These are phyloP conservation scores for Podaxis sp. DNA, from an alignment of 768 basidiomycete genomes.

Conservation along the genomic window DNA sequence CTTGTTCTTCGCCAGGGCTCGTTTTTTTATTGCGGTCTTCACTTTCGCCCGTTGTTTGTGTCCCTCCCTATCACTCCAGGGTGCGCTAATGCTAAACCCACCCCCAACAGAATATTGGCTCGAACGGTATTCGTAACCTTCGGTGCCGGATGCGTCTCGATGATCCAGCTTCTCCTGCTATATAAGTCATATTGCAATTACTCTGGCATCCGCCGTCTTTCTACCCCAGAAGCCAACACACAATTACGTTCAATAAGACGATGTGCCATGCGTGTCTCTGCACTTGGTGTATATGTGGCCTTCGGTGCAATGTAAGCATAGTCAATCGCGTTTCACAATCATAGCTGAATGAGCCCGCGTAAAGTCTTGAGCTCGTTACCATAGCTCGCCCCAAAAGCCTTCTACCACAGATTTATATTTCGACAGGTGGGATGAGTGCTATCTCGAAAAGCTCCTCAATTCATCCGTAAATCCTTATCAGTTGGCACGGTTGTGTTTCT, in stretches of 20 bases:
- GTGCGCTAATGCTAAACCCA: neutral
- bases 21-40: slow-evolving; percentile 28
- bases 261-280: slow-evolving; percentile 27
- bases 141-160: slow-evolving; percentile 8
- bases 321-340: too few relatives aligned
- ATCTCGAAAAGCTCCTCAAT: neutral
- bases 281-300: slow-evolving; percentile 27
- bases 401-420: slow-evolving; percentile 29
- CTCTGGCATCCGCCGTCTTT: slow-evolving; percentile 19
- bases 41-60: slow-evolving; percentile 19
- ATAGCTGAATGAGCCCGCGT: neutral
- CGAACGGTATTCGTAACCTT: slow-evolving; percentile 24
- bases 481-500: slow-evolving; percentile 31
- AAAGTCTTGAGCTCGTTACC: slow-evolving; percentile 23
- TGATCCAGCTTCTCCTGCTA: neutral
- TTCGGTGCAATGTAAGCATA: slow-evolving; percentile 26
- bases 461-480: slow-evolving; percentile 6
- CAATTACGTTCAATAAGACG: slow-evolving; percentile 17
- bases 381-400: slow-evolving; percentile 17
- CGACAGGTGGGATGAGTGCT: slow-evolving; percentile 21
- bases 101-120: slow-evolving; percentile 10
- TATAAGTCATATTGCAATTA: slow-evolving; percentile 20
- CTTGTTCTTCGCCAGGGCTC: slow-evolving; percentile 19
- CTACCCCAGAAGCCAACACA: slow-evolving; percentile 16
- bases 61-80: neutral